Base-by-base conservation (phyloP, 192 early-diverging fungal genomes). In the Pilobolus umbonatus region DNA sequence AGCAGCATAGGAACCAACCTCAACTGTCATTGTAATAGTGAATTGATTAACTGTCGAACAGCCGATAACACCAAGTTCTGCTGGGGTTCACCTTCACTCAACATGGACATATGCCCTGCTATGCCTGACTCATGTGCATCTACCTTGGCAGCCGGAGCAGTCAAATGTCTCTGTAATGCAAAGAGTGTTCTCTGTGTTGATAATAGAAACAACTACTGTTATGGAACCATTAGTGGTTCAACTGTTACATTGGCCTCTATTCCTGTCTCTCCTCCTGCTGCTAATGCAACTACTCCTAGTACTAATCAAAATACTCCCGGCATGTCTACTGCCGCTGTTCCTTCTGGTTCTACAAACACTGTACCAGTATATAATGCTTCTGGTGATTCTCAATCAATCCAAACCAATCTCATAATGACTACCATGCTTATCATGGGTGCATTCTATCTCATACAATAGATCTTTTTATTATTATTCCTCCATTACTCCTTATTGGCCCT, bases 101-200 rank as follows among this genome's bases (percentile, higher is more conserved):
- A 34, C 17, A 29, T n/a, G 9, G 44, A 21, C 21, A 44, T 29
- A 4, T 65, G 64, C 15, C 64, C 64, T 43, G 28, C 64, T 10
- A 52, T 65, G 2, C 55, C 64, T 51, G 30, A 43, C 7, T 22
- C 10, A 8, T 65, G 64, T 15, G 32, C 52, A 36, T 39, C 36
- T 6, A 22, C 34, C 15, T 43, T 36, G 22, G 40, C 35, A n/a
- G 40, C 48, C 21, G 48, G 56, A 11, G 52, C 64, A n/a, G 48
- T 56, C 8, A 31, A 14, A 22, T 65, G 64, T 45, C 56, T 65
- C 15, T 65, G 64, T 45, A 65, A 35, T 48, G 8, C 55, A 10
- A 1, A 28, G 14, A 29, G 43, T 19, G 48, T 65, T 11, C 64
- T 65, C 21, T 65, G 64, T 53, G 64, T 65, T n/a, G 64, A 65